Percentiles rank a stretch among this genome's conserved stretches.
These are phyloP conservation scores for Lactarius quietus DNA, from an alignment of 768 basidiomycete species.

Conservation along the genomic window DNA sequence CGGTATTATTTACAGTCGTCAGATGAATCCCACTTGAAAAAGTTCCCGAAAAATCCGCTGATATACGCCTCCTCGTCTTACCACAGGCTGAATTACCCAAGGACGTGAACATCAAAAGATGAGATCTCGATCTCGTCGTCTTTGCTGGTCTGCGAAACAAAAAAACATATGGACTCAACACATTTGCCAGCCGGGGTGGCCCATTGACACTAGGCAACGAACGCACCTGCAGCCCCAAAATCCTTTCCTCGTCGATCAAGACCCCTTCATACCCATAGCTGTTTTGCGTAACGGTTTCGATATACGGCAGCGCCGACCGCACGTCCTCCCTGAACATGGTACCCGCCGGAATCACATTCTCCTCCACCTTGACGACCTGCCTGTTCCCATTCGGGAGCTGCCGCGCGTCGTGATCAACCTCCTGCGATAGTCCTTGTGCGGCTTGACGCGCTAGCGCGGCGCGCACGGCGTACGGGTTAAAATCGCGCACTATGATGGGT, in stretches of 20 bases:
- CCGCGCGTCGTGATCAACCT: conserved; percentile 1
- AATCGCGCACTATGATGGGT: conserved; percentile 28
- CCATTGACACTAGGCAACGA: not conserved
- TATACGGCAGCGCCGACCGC: conserved; percentile 28
- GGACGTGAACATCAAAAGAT: conserved; percentile 21
- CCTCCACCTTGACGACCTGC: conserved; percentile 10
- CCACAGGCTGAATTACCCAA: conserved; percentile 4
- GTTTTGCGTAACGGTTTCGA: conserved; percentile 24
- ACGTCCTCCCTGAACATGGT: conserved; percentile 27
- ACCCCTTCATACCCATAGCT: conserved; percentile 28
- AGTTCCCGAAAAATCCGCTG: not conserved
- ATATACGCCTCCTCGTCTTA: not conserved
- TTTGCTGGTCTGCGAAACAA: conserved; percentile 8
- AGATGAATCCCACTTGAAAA: not conserved
- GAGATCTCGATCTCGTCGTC: conserved; percentile 17
- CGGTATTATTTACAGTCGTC: not conserved
- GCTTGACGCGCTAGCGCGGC: conserved; percentile 10
- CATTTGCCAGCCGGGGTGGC: not conserved
- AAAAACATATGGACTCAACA: not conserved
- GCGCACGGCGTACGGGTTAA: conserved; percentile 25
- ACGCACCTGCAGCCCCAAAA: conserved; percentile 31
- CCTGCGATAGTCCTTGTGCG: not conserved
- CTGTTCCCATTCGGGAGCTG: conserved; percentile 10
- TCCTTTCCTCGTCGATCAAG: conserved; percentile 32
- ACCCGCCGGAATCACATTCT: conserved; percentile 3